These are phyloP conservation scores for Steccherinum ochraceum DNA, from an alignment of 768 basidiomycete species.

Conservation along the genomic window DNA sequence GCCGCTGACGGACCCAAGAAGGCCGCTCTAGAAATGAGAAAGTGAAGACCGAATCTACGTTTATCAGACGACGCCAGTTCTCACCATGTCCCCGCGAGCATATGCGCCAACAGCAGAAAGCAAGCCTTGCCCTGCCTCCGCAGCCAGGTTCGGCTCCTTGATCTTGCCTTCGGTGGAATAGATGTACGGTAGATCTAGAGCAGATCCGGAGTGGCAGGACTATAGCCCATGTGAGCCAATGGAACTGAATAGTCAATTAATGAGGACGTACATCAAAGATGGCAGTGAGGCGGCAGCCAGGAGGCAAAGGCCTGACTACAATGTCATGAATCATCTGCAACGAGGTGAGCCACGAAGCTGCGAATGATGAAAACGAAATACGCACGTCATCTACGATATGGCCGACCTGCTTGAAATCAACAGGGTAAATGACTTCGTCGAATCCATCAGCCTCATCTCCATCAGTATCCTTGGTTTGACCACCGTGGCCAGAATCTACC, in stretches of 20 bases:
- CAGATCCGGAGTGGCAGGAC: constrained; percentile 45
- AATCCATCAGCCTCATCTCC: constrained; percentile 77
- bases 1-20: constrained; percentile 66
- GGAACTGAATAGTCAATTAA: too few relatives aligned
- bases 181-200: constrained; percentile 37
- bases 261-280: constrained; percentile 41
- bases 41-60: background rate
- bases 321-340: constrained; percentile 34
- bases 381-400: constrained; percentile 75
- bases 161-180: constrained; percentile 95
- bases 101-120: constrained; percentile 76
- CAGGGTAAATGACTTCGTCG: constrained; percentile 87
- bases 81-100: constrained; percentile 63
- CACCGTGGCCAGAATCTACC: constrained; percentile 91
- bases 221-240: too few relatives aligned
- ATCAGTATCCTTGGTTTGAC: constrained; percentile 71
- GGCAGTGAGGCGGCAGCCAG: constrained; percentile 64
- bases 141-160: constrained; percentile 87
- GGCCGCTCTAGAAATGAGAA: constrained; percentile 40
- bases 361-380: constrained; percentile 2
- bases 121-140: constrained; percentile 84
- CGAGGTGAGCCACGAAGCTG: too few relatives aligned
- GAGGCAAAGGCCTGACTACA: constrained; percentile 51
- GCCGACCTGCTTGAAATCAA: constrained; percentile 74
- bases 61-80: too few relatives aligned